These are phyloP conservation scores for Ceratobasidium theobromae DNA, from an alignment of 1,284 basidiomycete species.

Conservation along the genomic window DNA sequence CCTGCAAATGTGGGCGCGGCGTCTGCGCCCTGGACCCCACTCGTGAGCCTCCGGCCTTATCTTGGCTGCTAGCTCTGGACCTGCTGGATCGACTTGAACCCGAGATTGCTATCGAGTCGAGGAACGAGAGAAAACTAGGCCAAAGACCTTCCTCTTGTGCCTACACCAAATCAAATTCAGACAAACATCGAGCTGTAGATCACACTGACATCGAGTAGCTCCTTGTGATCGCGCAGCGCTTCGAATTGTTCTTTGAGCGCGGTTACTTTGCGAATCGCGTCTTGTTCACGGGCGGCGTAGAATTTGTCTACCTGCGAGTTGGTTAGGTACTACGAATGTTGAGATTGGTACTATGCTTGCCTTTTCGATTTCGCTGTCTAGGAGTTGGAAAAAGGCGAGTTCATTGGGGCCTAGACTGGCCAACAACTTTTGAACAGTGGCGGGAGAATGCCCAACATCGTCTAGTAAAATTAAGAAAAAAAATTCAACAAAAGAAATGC, in stretches of 20 bases:
- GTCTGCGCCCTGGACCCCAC: neutral
- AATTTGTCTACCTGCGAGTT: slow-evolving; percentile 67
- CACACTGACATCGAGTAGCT: slow-evolving; percentile 58
- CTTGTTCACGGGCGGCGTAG: slow-evolving; percentile 71
- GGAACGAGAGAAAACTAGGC: slow-evolving; percentile 32
- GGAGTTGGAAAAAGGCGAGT: slow-evolving; percentile 67
- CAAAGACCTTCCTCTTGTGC: slow-evolving; percentile 30
- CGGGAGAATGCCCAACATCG: no score
- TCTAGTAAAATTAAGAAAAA: no score
- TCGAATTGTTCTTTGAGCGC: slow-evolving; percentile 69
- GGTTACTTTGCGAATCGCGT: slow-evolving; percentile 57
- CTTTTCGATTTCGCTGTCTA: slow-evolving; percentile 77
- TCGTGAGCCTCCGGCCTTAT: slow-evolving; percentile 7
- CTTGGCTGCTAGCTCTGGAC: neutral
- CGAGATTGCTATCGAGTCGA: slow-evolving; percentile 31
- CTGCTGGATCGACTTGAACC: neutral
- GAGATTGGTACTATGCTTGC: slow-evolving; percentile 47
- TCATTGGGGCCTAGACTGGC: slow-evolving; percentile 45
- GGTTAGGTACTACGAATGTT: neutral
- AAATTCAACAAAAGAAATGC: no score
- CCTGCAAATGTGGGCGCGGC: neutral
- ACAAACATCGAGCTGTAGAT: neutral
- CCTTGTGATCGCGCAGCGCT: slow-evolving; percentile 71
- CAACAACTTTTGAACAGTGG: neutral
- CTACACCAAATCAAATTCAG: neutral